Base-by-base conservation (phyloP, 164 flowering plant genomes). In the Vitis labrusca region DNA sequence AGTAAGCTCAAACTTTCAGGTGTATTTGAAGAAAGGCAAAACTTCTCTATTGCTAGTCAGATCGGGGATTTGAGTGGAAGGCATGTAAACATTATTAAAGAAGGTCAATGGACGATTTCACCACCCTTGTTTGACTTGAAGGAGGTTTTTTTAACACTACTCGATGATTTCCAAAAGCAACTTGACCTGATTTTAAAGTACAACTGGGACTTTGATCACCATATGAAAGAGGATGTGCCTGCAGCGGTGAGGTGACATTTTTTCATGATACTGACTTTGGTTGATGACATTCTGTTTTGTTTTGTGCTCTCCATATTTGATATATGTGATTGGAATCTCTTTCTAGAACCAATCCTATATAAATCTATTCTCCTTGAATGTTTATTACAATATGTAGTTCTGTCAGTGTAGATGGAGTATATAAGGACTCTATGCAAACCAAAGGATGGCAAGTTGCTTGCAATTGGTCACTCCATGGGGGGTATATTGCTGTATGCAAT, bases 391-490 rank as follows among this genome's bases (percentile, higher is more conserved):
- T 37, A 37, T 37, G 44, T 37, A n/a, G 50, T 51, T 61, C 7
- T 54, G 8, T 47, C 9, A 54, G 63, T 67, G 48, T 76, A 91
- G 98, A 86, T 93, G 88, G 89, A 90, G 66, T 93, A 90, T 64
- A 81, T 93, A 81, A 86, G 74, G 80, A 72, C 76, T 71, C 82
- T 76, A 61, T 74, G 76, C 79, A 83, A 85, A 67, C 92, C 98
- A 6, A 85, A 84, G 68, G 94, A 93, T 79, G 91, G 92, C 27
- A 90, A 88, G 72, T 65, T 93, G 72, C 83, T 88, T 67, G 97
- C 96, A 23, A 79, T 93, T 76, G 98, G 98, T 66, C 98, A 93
- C 72, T 93, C 98, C 23, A 93, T 93, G 98, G 97, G 98, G 7
- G 98, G 98, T 13, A 91, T 91, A 73, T 82, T 93, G 84, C 85